phyloP scores from a whole-genome alignment of 306 rosid species.

The Boehmeria nivea region DNA sequence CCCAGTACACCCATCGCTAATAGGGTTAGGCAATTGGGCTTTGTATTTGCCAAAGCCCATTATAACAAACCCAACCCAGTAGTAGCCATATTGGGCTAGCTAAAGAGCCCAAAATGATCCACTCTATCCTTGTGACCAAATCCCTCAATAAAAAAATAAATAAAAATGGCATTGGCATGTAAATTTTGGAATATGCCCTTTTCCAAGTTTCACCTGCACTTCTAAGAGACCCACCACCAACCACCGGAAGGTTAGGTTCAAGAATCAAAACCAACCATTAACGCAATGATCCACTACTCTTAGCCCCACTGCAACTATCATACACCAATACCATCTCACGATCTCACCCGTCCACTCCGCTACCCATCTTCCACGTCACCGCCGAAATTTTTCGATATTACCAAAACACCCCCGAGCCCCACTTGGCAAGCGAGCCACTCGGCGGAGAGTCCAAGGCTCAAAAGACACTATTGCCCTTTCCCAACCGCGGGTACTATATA shows the following conservation, averaged over 20 bases:
- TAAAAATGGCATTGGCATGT: too few species aligned
- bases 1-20: too few species aligned
- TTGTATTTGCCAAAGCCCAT: too few species aligned
- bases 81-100: not conserved
- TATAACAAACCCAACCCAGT: not conserved
- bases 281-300: too few species aligned
- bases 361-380: too few species aligned
- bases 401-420: not conserved
- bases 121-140: not conserved
- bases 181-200: slow-evolving; percentile 20
- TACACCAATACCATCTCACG: not conserved
- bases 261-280: not conserved
- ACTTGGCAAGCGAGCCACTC: not conserved
- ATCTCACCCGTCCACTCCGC: not conserved
- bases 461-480: slow-evolving; percentile 27
- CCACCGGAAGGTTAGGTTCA: slow-evolving; percentile 15
- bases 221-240: slow-evolving; percentile 21
- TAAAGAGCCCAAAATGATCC: not conserved
- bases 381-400: not conserved
- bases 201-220: not conserved
- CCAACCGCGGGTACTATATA: not conserved
- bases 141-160: too few species aligned
- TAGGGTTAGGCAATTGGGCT: too few species aligned
- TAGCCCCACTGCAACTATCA: not conserved
- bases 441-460: slow-evolving; percentile 19